phyloP scores from a whole-genome alignment of 2,329 filamentous ascomycete species.

The Epichloe brachyelytri region DNA sequence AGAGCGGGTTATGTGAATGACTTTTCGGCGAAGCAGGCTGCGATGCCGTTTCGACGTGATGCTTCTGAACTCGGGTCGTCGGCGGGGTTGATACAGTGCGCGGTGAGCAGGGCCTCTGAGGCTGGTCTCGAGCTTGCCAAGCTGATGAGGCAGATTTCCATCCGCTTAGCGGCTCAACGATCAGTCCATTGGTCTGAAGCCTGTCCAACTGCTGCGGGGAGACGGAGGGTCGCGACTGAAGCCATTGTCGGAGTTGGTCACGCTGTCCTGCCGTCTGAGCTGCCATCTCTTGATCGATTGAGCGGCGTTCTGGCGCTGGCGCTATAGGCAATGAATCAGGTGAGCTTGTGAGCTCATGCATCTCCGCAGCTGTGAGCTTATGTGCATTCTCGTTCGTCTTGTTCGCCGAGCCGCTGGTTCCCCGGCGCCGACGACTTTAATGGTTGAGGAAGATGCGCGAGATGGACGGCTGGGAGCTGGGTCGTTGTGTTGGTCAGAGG shows the following conservation, averaged over 20 bases:
- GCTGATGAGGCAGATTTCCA: neutral
- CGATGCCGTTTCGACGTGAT: conserved; percentile 11
- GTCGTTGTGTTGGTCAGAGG: neutral
- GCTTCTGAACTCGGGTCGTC: conserved; percentile 25
- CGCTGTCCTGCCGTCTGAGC: conserved; percentile 15
- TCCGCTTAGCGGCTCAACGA: conserved; percentile 13
- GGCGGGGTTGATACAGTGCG: conserved; percentile 42
- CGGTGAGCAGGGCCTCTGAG: conserved; percentile 21
- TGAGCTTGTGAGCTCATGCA: conserved; percentile 42
- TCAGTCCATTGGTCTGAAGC: conserved; percentile 13
- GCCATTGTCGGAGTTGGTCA: conserved; percentile 8
- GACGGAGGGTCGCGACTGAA: neutral
- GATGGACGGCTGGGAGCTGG: neutral
- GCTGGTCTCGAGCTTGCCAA: conserved; percentile 10
- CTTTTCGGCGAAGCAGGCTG: conserved; percentile 26
- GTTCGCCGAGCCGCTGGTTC: conserved; percentile 18
- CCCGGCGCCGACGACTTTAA: conserved; percentile 11
- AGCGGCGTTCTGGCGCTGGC: conserved; percentile 22
- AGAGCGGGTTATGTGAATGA: conserved; percentile 35
- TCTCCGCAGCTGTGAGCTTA: conserved; percentile 44
- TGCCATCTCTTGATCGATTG: conserved; percentile 17
- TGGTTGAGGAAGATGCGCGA: neutral
- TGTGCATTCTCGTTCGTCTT: conserved; percentile 31
- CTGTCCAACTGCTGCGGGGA: neutral
- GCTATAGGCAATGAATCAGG: conserved; percentile 47